Percentiles rank a stretch among this genome's conserved stretches.
phyloP scores from a whole-genome alignment of 1,139 yeast genomes.

The Debaryomyces psychrophilus region DNA sequence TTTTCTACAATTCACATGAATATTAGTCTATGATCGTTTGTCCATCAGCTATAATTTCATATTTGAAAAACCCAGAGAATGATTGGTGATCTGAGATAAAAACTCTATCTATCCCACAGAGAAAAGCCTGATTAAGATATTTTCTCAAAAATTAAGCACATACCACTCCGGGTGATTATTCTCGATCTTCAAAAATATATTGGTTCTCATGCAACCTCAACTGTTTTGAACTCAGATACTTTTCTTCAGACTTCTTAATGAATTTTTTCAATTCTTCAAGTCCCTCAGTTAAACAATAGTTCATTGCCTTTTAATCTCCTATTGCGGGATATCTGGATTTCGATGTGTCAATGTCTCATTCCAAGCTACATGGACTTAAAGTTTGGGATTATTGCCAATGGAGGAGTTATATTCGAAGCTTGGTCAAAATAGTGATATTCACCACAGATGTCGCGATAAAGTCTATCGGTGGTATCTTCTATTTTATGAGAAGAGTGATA shows the following conservation, averaged over 20 bases:
- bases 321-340: conserved; percentile 8
- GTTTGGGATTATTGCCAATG: background rate
- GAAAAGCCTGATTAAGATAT: conserved; percentile 10
- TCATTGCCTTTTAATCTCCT: conserved; percentile 10
- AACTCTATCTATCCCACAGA: conserved; percentile 11
- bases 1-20: no score
- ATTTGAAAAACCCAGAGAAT: no score
- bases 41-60: no score
- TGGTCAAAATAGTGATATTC: conserved; percentile 5
- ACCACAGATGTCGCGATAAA: conserved; percentile 7
- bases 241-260: background rate
- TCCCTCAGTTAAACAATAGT: conserved; percentile 7
- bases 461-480: background rate
- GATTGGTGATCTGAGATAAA: conserved; percentile 11
- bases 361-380: conserved; percentile 6
- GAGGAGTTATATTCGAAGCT: conserved; percentile 5
- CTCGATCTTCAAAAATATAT: background rate
- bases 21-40: no score
- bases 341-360: background rate
- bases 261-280: conserved; percentile 5
- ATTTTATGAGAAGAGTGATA: conserved; percentile 3
- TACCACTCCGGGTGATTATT: conserved; percentile 1
- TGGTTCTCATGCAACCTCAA: background rate
- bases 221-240: background rate
- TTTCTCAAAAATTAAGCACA: conserved; percentile 8